Percentiles rank a stretch among this genome's conserved stretches.
These are phyloP conservation scores for Plasmodium fragile DNA, from an alignment of 169 alveolate species.

Conservation along the genomic window DNA sequence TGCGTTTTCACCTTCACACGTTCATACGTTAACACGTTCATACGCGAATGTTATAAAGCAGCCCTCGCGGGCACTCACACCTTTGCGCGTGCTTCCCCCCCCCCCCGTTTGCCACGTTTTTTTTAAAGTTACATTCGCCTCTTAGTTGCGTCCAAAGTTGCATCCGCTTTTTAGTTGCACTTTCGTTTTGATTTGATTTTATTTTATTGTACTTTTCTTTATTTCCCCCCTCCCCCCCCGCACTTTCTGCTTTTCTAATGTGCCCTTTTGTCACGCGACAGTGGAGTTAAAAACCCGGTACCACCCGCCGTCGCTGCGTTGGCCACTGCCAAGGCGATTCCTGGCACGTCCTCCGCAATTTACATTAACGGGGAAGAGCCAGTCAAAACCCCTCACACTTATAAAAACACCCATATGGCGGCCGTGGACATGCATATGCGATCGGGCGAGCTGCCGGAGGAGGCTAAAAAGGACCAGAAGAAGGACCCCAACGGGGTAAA, in stretches of 20 bases:
- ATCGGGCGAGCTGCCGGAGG: slow-evolving; percentile 18
- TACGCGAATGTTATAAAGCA: background rate
- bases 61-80: background rate
- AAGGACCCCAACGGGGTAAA: background rate
- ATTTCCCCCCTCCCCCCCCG: background rate
- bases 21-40: background rate
- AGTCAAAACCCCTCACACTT: background rate
- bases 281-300: background rate
- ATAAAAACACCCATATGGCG: slow-evolving; percentile 13
- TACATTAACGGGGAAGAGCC: background rate
- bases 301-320: background rate
- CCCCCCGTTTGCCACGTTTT: background rate
- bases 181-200: background rate
- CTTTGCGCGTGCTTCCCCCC: background rate
- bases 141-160: background rate
- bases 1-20: background rate
- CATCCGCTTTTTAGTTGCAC: background rate
- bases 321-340: background rate
- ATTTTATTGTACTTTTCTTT: too few species aligned
- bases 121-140: background rate
- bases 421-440: slow-evolving; percentile 68
- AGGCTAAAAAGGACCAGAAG: slow-evolving; percentile 9
- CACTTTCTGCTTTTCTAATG: background rate
- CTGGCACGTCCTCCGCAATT: background rate
- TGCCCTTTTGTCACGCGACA: background rate